phyloP scores from a whole-genome alignment of 768 basidiomycete genomes.

The Podaxis pistillaris region DNA sequence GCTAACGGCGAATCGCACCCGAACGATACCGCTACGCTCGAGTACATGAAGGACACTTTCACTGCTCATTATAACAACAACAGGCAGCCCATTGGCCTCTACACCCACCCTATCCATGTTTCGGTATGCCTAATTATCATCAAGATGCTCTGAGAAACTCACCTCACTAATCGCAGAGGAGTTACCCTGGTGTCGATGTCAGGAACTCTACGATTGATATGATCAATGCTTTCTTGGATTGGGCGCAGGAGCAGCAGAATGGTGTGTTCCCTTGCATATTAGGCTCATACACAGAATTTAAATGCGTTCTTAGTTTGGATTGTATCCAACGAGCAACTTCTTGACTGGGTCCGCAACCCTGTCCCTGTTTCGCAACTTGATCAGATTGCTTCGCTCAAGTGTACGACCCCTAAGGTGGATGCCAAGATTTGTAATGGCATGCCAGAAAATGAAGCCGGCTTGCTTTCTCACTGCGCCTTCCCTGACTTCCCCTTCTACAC shows the following conservation, averaged over 20 bases:
- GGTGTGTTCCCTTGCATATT: slow-evolving; percentile 32
- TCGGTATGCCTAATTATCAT: slow-evolving; percentile 37
- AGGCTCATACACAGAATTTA: not conserved
- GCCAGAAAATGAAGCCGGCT: slow-evolving; percentile 60
- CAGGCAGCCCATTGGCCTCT: slow-evolving; percentile 77
- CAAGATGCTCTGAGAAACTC: not conserved
- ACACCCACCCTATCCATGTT: slow-evolving; percentile 80
- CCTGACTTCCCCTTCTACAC: slow-evolving; percentile 78
- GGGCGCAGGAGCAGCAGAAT: slow-evolving; percentile 71
- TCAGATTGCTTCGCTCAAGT: slow-evolving; percentile 53
- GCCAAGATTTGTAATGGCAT: slow-evolving; percentile 77
- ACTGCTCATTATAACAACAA: slow-evolving; percentile 71
- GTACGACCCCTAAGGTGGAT: slow-evolving; percentile 60
- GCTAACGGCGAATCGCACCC: slow-evolving; percentile 49
- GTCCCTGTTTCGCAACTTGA: slow-evolving; percentile 60
- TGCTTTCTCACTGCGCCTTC: slow-evolving; percentile 62
- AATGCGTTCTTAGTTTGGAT: slow-evolving; percentile 55
- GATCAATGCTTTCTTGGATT: slow-evolving; percentile 80
- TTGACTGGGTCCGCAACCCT: slow-evolving; percentile 74
- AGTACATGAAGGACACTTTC: slow-evolving; percentile 75
- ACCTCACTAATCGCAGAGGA: slow-evolving; percentile 30
- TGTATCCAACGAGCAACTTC: slow-evolving; percentile 67
- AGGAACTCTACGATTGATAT: slow-evolving; percentile 59
- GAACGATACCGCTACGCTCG: slow-evolving; percentile 63
- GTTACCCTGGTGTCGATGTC: slow-evolving; percentile 57